Evolutionary conservation across 495 filamentous ascomycete genomes (phyloP), one percentile per base, ranked within the genome.

Genomic region (Mytilinidion resinicola): DNA sequence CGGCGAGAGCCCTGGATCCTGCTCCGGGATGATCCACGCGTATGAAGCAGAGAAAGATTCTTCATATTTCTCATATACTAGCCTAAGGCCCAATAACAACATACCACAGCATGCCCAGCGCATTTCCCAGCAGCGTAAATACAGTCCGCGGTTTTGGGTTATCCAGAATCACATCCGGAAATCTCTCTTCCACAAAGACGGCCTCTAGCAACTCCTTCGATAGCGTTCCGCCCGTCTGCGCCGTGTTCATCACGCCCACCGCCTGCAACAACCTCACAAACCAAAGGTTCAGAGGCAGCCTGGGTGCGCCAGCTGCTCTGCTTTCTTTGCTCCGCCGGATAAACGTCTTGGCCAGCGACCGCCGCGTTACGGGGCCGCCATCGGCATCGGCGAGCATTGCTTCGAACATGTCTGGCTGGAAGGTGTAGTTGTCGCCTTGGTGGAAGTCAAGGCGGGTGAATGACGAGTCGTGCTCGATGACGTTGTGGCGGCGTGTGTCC

Each of bases 401-500:
- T 25, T 64, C 30, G 36, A 74, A 66, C 67, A 73, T 69, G 15
- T 51, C 59, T 10, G 70, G 71, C 57, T 72, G 71, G 60, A 74
- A 67, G 25, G 70, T 68, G 62, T 69, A 70, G 55, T 73, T 70
- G 55, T 72, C 72, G 53, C 69, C 68, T 36, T 70, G 64, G 20
- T 59, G 59, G 43, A 65, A 67, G 55, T 73, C 72, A 37, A 67
- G 63, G 12, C 72, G 66, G 10, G 70, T 72, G 53, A 74, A 67
- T 36, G 70, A 73, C 15, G 58, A 53, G 46, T 74, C 72, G 60
- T 72, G 72, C 65, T 74, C 72, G 20, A 74, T 64, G n/a, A 70
- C 61, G 47, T 72, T 70, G 60, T 73, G 70, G 47, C 51, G 49
- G 33, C 68, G 61, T 47, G 67, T 60, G 57, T 72, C 68, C 51